Base-by-base conservation (phyloP, 345 rosid species). In the Brassica carinata region DNA sequence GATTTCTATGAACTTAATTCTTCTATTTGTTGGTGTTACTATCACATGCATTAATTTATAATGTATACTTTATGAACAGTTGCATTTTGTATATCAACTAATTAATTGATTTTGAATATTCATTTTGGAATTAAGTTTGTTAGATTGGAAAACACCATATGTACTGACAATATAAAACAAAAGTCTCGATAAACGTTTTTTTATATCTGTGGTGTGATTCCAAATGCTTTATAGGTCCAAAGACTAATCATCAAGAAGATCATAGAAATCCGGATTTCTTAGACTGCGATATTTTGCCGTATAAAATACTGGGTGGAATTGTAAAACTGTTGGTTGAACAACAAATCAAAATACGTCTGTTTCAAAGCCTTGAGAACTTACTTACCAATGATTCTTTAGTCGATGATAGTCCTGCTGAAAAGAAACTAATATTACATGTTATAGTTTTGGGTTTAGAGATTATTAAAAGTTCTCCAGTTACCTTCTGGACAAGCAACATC, bases 151-250 rank as follows among this genome's bases (percentile, higher is more conserved):
- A 51, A n/a, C 57, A 59, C 64, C 14, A 23, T 30, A 61, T 29
- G 38, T 64, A 64, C 68, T 40, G 70, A 33, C 81, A 64, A 71
- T 34, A 78, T 17, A 72, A 23, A 78, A 64, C 71, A 78, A 78
- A 64, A 51, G 5, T n/a, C 23, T 72, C 66, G 31, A 64, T 65
- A 11, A 19, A 15, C 40, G 63, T 7, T 63, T 26, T 64, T 23
- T 23, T 23, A 23, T 23, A 23, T 23, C 0, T 23, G 2, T 23
- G 26, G 26, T 23, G 26, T 23, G 26, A 23, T 23, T 23, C 26
- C 26, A 23, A 23, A 23, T 23, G 26, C 26, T 23, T 23, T 23
- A 23, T 23, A 1, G 26, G 26, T 23, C 26, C 26, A 23, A 23
- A 23, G 2, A 23, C 26, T 23, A 23, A 23, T 23, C 26, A 23